These are phyloP conservation scores for Penicillium verrucosum DNA, from an alignment of 2,329 filamentous ascomycete species.

Conservation along the genomic window DNA sequence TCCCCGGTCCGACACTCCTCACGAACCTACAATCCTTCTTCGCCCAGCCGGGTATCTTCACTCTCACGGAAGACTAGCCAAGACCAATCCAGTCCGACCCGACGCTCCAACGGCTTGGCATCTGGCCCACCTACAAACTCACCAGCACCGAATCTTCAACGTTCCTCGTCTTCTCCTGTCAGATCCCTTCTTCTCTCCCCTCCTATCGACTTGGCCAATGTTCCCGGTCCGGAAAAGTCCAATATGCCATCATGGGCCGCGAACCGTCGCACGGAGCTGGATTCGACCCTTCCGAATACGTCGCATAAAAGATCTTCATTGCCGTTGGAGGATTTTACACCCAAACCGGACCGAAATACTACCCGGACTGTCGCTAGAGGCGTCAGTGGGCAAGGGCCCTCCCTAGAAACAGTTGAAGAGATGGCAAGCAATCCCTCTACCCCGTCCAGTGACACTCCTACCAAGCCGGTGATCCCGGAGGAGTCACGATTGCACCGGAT, in stretches of 20 bases:
- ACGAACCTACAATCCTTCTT: conserved; percentile 30
- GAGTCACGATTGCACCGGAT: conserved; percentile 36
- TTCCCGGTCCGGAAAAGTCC: conserved; percentile 64
- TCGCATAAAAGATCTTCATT: conserved; percentile 34
- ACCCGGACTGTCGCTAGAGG: conserved; percentile 57
- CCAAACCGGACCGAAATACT: conserved; percentile 38
- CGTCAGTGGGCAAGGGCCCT: conserved; percentile 57
- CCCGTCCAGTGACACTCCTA: conserved; percentile 49
- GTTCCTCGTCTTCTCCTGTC: conserved; percentile 65
- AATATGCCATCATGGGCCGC: conserved; percentile 38
- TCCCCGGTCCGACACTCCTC: conserved; percentile 43
- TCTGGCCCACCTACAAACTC: conserved; percentile 44
- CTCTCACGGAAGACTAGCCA: conserved; percentile 66
- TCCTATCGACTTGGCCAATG: conserved; percentile 60
- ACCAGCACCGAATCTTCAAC: conserved; percentile 61
- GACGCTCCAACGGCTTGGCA: conserved; percentile 45
- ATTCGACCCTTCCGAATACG: conserved; percentile 35
- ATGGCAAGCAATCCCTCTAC: conserved; percentile 70
- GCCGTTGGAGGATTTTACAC: conserved; percentile 26
- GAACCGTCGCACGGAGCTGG: conserved; percentile 30
- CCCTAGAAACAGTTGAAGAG: conserved; percentile 88
- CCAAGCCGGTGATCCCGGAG: conserved; percentile 41
- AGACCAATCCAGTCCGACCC: conserved; percentile 59
- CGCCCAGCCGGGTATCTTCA: conserved; percentile 38
- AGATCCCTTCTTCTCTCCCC: conserved; percentile 64